Evolutionary conservation across 148 eudicot species (phyloP).

Genomic region (Tetragonia tetragonoides): DNA sequence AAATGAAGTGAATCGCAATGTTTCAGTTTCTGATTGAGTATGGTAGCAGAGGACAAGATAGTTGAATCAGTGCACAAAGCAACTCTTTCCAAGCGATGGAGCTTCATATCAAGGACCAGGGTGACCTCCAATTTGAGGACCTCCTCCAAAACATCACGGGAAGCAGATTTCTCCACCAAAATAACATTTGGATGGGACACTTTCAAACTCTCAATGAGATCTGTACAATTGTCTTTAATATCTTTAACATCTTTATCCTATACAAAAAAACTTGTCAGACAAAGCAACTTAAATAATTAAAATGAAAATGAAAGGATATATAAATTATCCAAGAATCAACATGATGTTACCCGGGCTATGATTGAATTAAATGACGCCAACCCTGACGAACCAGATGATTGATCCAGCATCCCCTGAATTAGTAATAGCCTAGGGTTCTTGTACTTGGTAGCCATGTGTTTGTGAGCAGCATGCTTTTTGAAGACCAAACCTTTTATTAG

Average conservation of each 20-base stretch:
- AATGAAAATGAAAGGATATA: not conserved
- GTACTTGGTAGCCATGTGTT: conserved; percentile 82
- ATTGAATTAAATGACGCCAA: conserved; percentile 76
- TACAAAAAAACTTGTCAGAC: conserved; percentile 22
- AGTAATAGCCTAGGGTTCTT: conserved; percentile 70
- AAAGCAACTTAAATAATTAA: conserved; percentile 9
- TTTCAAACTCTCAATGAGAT: conserved; percentile 51
- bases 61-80: conserved; percentile 84
- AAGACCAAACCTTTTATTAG: conserved; percentile 80
- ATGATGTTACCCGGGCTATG: conserved; percentile 52
- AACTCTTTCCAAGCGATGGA: conserved; percentile 84
- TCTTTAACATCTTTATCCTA: conserved; percentile 36
- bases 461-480: conserved; percentile 97
- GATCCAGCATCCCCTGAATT: conserved; percentile 74
- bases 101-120: conserved; percentile 89
- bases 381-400: conserved; percentile 35
- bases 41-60: conserved; percentile 54
- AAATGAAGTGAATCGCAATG: conserved; percentile 71
- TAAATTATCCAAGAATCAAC: not conserved
- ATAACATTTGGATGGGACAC: conserved; percentile 70
- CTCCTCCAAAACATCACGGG: conserved; percentile 70
- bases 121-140: conserved; percentile 74
- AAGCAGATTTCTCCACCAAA: conserved; percentile 85
- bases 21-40: conserved; percentile 49
- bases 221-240: conserved; percentile 32